Evolutionary conservation across 2,329 filamentous ascomycete species (phyloP).

Genomic region (Juglanconis juglandina): DNA sequence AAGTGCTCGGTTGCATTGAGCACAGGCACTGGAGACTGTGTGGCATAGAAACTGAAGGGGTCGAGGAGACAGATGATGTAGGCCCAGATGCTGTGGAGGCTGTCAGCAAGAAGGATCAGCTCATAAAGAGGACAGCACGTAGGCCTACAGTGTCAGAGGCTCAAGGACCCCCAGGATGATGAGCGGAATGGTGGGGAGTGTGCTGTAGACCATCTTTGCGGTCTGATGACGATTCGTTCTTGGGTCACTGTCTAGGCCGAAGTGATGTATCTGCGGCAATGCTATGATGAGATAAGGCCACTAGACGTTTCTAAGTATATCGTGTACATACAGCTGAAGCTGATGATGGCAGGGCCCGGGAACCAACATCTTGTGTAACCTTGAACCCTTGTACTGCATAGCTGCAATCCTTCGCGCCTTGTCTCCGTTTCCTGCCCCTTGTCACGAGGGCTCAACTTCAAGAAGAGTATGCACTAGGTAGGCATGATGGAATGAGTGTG

Average conservation of each 20-base stretch:
- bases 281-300: neutral
- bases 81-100: slow-evolving; percentile 13
- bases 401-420: no score
- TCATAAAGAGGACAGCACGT: neutral
- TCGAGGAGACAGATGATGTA: slow-evolving; percentile 22
- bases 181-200: slow-evolving; percentile 3
- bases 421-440: no score
- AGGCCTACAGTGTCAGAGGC: neutral
- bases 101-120: neutral
- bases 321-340: neutral
- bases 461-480: no score
- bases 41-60: slow-evolving; percentile 26
- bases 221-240: neutral
- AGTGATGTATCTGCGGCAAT: neutral
- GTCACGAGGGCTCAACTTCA: no score
- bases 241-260: neutral
- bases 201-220: slow-evolving; percentile 3
- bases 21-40: slow-evolving; percentile 23
- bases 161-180: slow-evolving; percentile 8
- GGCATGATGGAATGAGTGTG: no score
- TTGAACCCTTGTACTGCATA: no score
- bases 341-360: neutral
- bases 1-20: slow-evolving; percentile 15
- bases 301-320: neutral
- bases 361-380: no score